Conservation (phyloP, 1,284 basidiomycete species). For the Rhodofomes roseus region DNA sequence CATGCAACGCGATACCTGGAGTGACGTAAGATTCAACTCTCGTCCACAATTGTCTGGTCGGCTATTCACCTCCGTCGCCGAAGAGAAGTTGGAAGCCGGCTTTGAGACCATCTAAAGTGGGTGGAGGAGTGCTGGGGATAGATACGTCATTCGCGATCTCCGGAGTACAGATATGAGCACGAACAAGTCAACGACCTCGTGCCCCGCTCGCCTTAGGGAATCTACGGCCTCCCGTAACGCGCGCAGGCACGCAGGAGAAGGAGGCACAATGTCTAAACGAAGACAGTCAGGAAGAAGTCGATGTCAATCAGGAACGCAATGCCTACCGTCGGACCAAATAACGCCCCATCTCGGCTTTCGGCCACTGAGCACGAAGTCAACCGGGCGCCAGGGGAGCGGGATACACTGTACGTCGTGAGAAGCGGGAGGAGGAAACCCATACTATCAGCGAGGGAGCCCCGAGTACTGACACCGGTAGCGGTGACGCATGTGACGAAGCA, state of each 20-base stretch:
- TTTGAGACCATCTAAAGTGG: conserved; percentile 33
- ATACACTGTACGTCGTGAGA: conserved; percentile 35
- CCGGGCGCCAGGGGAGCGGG: conserved; percentile 52
- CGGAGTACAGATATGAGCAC: conserved; percentile 8
- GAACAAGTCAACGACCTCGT: conserved; percentile 49
- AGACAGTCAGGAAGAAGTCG: neutral
- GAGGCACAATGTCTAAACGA: conserved; percentile 39
- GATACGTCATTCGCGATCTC: neutral
- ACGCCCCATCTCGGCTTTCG: conserved; percentile 49
- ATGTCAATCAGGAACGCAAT: neutral
- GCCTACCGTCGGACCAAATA: conserved; percentile 49
- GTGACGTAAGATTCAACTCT: neutral
- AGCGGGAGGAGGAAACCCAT: neutral
- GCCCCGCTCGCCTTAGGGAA: conserved; percentile 43
- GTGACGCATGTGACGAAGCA: neutral
- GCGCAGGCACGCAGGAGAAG: conserved; percentile 56
- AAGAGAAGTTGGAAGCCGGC: conserved; percentile 38
- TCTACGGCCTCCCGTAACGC: conserved; percentile 51
- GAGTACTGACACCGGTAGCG: neutral
- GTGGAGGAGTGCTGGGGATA: conserved; percentile 31
- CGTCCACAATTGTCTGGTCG: neutral
- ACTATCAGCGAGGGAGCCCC: neutral
- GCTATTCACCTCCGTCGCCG: conserved; percentile 33
- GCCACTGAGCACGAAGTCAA: conserved; percentile 35
- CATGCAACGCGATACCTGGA: conserved; percentile 32